phyloP scores from a whole-genome alignment of 139 green algal species.

The Astrephomene gubernaculifera region DNA sequence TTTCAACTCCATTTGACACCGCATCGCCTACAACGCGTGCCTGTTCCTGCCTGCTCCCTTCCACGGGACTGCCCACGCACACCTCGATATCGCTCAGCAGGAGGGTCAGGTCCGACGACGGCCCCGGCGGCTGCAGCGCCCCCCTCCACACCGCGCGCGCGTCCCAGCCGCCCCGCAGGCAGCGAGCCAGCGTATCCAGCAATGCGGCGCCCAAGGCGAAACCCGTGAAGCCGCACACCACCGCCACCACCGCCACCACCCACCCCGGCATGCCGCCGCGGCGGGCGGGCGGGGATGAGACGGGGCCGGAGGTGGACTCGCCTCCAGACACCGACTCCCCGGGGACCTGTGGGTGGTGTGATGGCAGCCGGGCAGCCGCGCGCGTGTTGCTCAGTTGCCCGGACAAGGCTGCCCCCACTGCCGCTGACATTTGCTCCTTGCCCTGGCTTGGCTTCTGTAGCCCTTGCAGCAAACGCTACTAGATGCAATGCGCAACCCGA shows the following conservation, averaged over 20 bases:
- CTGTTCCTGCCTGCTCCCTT: background rate
- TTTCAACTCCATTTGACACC: no score
- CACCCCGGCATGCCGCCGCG: background rate
- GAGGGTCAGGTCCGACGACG: background rate
- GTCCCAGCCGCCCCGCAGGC: no score
- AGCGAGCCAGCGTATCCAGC: background rate
- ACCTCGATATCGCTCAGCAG: conserved; percentile 25
- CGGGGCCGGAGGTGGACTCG: no score
- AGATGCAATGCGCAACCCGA: no score
- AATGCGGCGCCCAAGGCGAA: background rate
- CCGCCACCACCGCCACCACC: background rate
- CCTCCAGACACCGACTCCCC: no score
- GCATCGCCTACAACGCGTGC: no score
- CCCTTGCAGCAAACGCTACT: no score
- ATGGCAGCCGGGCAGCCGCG: background rate
- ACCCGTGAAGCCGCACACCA: background rate
- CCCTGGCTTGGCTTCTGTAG: no score
- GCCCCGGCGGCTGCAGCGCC: background rate
- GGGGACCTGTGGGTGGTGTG: background rate
- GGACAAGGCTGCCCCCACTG: background rate
- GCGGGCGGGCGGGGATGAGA: background rate
- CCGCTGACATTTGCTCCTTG: no score
- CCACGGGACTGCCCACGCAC: background rate
- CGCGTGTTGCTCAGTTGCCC: background rate
- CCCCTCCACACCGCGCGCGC: background rate